Conservation (phyloP, 768 basidiomycete genomes). For the Neoboletus brunneissimus region DNA sequence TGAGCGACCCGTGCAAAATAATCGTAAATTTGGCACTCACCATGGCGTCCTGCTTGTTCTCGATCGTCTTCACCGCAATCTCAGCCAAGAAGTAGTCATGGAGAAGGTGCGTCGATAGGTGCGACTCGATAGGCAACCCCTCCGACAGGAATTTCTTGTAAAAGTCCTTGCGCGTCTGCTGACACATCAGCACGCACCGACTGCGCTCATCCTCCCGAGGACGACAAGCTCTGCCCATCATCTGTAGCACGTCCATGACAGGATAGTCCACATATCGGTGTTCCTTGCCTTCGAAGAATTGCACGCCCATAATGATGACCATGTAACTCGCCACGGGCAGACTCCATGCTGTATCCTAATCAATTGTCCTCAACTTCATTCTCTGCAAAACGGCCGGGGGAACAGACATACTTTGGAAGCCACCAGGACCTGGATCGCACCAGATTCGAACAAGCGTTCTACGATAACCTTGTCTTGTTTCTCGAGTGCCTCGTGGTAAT, state of each 20-base stretch:
- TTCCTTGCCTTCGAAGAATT: conserved; percentile 94
- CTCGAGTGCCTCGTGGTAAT: conserved; percentile 91
- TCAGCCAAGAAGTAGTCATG: conserved; percentile 99
- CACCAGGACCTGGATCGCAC: conserved; percentile 91
- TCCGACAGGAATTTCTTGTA: conserved; percentile 98
- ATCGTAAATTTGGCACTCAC: conserved; percentile 36
- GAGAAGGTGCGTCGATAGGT: conserved; percentile 82
- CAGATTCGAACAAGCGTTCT: conserved; percentile 86
- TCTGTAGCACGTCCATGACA: conserved; percentile 96
- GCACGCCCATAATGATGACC: conserved; percentile 99
- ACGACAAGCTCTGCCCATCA: conserved; percentile 98
- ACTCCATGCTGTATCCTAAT: conserved; percentile 92
- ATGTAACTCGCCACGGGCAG: conserved; percentile 92
- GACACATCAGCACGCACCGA: conserved; percentile 95
- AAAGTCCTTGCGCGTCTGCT: conserved; percentile 97
- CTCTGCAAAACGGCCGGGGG: background rate
- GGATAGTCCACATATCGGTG: conserved; percentile 98
- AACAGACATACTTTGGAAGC: conserved; percentile 74
- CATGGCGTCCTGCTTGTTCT: conserved; percentile 98
- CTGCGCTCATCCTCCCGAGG: conserved; percentile 85
- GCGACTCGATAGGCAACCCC: conserved; percentile 96
- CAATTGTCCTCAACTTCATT: background rate
- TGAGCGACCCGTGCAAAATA: background rate
- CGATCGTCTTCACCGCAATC: conserved; percentile 97
- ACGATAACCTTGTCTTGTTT: conserved; percentile 94